Base-by-base conservation (phyloP, 2,329 filamentous ascomycete genomes). In the Claviceps pazoutovae region DNA sequence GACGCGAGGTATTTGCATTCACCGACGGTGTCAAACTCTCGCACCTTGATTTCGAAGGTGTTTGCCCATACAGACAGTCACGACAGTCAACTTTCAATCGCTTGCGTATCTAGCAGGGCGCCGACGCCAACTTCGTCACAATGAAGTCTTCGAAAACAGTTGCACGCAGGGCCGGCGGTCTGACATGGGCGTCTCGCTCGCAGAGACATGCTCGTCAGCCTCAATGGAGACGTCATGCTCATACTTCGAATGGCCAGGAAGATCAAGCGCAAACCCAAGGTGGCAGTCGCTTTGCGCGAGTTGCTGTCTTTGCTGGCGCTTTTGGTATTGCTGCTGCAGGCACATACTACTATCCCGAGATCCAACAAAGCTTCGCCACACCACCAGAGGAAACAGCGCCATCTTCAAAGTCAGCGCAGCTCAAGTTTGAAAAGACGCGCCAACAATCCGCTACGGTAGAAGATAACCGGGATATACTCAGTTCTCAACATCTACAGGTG, bases 401-500 rank as follows among this genome's bases (percentile, higher is more conserved):
- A 7, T 54, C 58, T 13, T 52, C 56, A 41, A 67, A 72, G 59
- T 76, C 78, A 59, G 76, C 77, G 0, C 74, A 83, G 50, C 61
- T 88, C 42, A 71, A 79, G 53, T 86, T 88, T 56, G 87, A 94
- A 67, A 76, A 82, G 63, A 68, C 79, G 23, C 74, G 82, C 51
- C 73, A 70, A 56, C 73, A 75, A 55, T 71, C 74, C 23, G 65
- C 70, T 1, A 82, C 80, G 6, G 80, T 80, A 57, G 86, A 90
- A 65, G 83, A 88, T 56, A 83, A 83, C 56, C 71, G 86, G 53
- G 85, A 89, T 51, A 68, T 86, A 53, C 80, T 95, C 59, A 91
- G 86, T 62, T 87, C 86, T 11, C 88, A 95, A 64, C 88, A 95
- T 68, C 70, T 88, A 5, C 91, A 96, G 70, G 86, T 95, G 53